Evolutionary conservation across 805 yeast genomes (phyloP).

Genomic region (Cyberlindnera meyerae): DNA sequence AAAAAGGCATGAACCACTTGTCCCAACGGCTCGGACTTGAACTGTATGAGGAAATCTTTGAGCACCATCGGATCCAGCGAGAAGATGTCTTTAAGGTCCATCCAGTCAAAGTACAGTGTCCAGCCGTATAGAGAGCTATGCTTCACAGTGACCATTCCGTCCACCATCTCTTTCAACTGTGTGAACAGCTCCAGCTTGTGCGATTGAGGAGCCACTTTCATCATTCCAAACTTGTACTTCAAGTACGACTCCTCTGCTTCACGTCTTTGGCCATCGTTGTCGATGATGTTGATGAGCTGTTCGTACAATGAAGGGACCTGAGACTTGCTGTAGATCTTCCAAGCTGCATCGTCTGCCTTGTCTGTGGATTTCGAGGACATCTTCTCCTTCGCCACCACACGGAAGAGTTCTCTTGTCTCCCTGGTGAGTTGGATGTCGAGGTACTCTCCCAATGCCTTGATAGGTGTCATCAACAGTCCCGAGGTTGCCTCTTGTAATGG

Average conservation of each 20-base stretch:
- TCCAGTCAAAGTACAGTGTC: slow-evolving; percentile 70
- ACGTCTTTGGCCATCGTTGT: slow-evolving; percentile 59
- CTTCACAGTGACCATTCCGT: slow-evolving; percentile 68
- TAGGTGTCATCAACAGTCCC: slow-evolving; percentile 41
- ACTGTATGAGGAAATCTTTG: slow-evolving; percentile 47
- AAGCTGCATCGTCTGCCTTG: slow-evolving; percentile 33
- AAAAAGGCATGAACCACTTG: slow-evolving; percentile 57
- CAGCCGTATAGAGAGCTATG: slow-evolving; percentile 63
- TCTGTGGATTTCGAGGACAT: slow-evolving; percentile 28
- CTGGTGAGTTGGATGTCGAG: slow-evolving; percentile 34
- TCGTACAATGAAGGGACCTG: slow-evolving; percentile 50
- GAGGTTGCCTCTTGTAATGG: slow-evolving; percentile 50
- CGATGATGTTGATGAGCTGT: slow-evolving; percentile 49
- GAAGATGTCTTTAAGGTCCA: slow-evolving; percentile 48
- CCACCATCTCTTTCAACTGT: slow-evolving; percentile 51
- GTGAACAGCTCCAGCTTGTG: slow-evolving; percentile 34
- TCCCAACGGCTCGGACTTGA: slow-evolving; percentile 59
- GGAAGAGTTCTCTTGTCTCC: slow-evolving; percentile 40
- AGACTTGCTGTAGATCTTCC: slow-evolving; percentile 47
- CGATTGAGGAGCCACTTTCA: slow-evolving; percentile 46
- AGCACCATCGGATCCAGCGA: slow-evolving; percentile 45
- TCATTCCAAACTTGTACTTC: slow-evolving; percentile 47
- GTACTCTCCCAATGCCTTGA: slow-evolving; percentile 40
- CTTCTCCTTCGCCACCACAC: slow-evolving; percentile 40
- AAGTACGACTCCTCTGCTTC: slow-evolving; percentile 56